phyloP scores from a whole-genome alignment of 2,329 filamentous ascomycete species.

The Phyllosticta ampelicida region DNA sequence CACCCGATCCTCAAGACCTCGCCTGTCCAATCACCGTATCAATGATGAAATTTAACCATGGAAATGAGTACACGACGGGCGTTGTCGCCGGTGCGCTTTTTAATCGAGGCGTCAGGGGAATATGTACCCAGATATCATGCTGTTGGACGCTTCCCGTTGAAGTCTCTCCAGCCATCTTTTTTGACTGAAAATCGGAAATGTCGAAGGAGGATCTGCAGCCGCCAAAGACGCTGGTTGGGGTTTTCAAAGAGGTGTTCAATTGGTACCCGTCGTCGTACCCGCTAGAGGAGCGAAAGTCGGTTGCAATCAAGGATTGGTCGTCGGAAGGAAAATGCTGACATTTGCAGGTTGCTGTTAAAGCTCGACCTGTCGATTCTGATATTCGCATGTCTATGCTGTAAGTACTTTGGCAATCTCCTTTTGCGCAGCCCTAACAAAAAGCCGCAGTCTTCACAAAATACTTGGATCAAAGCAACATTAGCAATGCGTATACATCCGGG shows the following conservation, averaged over 20 bases:
- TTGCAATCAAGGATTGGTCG: conserved; percentile 16
- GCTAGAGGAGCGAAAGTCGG: conserved; percentile 22
- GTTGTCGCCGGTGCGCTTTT: neutral
- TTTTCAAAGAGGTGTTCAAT: conserved; percentile 14
- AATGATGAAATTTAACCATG: neutral
- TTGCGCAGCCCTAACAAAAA: neutral
- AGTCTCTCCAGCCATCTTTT: neutral
- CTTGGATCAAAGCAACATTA: conserved; percentile 20
- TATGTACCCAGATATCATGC: neutral
- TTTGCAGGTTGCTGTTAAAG: conserved; percentile 22
- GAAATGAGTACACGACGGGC: neutral
- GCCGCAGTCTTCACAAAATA: conserved; percentile 27
- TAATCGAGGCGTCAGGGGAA: neutral
- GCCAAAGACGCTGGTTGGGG: conserved; percentile 2
- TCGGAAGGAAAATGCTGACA: conserved; percentile 11
- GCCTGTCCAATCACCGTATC: neutral
- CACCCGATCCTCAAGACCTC: neutral
- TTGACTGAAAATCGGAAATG: neutral
- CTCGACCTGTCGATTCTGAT: conserved; percentile 27
- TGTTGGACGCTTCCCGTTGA: neutral
- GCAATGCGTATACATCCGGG: conserved; percentile 23
- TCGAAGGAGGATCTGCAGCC: neutral
- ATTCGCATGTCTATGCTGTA: conserved; percentile 29
- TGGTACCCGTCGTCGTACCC: conserved; percentile 29
- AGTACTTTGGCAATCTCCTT: conserved; percentile 3